Percentiles rank a stretch among this genome's conserved stretches.
Conservation (phyloP, 2,329 filamentous ascomycete species). For the Pseudogymnoascus pannorum region DNA sequence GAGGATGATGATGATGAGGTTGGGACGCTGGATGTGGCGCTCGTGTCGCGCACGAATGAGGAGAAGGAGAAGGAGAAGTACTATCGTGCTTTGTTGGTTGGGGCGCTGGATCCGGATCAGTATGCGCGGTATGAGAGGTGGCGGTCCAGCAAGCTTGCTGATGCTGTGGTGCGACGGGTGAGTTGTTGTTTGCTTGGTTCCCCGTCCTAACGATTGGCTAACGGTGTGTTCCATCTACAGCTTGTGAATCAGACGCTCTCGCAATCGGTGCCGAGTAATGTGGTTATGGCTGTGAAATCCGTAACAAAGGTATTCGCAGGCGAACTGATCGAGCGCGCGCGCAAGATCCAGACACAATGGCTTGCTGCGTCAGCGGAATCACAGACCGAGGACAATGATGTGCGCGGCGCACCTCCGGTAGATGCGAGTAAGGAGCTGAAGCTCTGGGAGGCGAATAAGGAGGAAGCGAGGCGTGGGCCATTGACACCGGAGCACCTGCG, state of each 20-base stretch:
- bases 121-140: slow-evolving; percentile 64
- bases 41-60: slow-evolving; percentile 56
- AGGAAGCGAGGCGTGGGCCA: slow-evolving; percentile 43
- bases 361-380: slow-evolving; percentile 48
- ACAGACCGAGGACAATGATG: slow-evolving; percentile 45
- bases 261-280: slow-evolving; percentile 66
- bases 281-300: slow-evolving; percentile 67
- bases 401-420: slow-evolving; percentile 28
- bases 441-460: slow-evolving; percentile 27
- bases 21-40: slow-evolving; percentile 45
- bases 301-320: slow-evolving; percentile 73
- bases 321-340: slow-evolving; percentile 65
- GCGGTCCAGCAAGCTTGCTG: slow-evolving; percentile 60
- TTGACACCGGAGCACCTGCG: slow-evolving; percentile 67
- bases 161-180: slow-evolving; percentile 62
- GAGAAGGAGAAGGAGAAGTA: slow-evolving; percentile 57
- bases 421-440: slow-evolving; percentile 22
- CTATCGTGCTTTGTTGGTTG: slow-evolving; percentile 52
- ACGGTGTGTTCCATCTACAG: neutral
- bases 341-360: slow-evolving; percentile 67
- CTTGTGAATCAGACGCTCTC: slow-evolving; percentile 74
- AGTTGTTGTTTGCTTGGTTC: slow-evolving; percentile 21
- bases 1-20: slow-evolving; percentile 40
- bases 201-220: neutral
- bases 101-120: slow-evolving; percentile 59